A percentile compares a stretch with the other conserved stretches of the same genome.
phyloP scores from a whole-genome alignment of 805 yeast species.

The Yarrowia sp. region DNA sequence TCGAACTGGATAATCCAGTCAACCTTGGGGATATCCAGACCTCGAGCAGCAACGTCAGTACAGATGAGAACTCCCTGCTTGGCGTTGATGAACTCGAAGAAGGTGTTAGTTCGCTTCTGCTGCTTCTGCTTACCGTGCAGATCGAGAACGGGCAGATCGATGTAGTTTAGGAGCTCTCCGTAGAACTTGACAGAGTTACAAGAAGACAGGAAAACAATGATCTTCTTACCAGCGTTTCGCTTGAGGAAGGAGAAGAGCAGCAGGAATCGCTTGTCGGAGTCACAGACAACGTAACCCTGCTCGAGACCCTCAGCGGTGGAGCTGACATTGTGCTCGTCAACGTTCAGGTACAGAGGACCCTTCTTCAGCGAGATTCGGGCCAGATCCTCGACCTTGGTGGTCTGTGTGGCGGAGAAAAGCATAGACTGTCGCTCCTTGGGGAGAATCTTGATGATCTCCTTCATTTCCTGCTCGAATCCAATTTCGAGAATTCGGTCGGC shows the following conservation, averaged over 20 bases:
- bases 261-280: slow-evolving; percentile 88
- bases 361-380: slow-evolving; percentile 94
- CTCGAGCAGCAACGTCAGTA: slow-evolving; percentile 99
- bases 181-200: slow-evolving; percentile 97
- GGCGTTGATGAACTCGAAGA: slow-evolving; percentile 97
- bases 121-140: slow-evolving; percentile 98
- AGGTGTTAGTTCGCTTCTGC: slow-evolving; percentile 96
- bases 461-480: slow-evolving; percentile 99
- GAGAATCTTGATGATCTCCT: slow-evolving; percentile 86
- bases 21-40: slow-evolving; percentile 95
- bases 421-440: slow-evolving; percentile 94
- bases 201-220: slow-evolving; percentile 91
- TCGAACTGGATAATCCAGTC: slow-evolving; percentile 99
- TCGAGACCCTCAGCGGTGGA: slow-evolving; percentile 97
- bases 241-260: slow-evolving; percentile 88
- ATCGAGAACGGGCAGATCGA: slow-evolving; percentile 94
- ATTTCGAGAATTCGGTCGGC: slow-evolving; percentile 97
- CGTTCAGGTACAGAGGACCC: slow-evolving; percentile 92
- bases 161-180: slow-evolving; percentile 90
- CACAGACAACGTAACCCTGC: slow-evolving; percentile 98
- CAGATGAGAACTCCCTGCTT: slow-evolving; percentile 88
- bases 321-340: slow-evolving; percentile 73
- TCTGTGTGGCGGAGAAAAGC: slow-evolving; percentile 99
- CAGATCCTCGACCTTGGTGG: slow-evolving; percentile 96
- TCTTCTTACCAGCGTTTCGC: slow-evolving; percentile 79